Evolutionary conservation across 1,284 basidiomycete genomes (phyloP), one percentile per base, ranked within the genome.

Genomic region (Pseudozyma tsukubaensis): DNA sequence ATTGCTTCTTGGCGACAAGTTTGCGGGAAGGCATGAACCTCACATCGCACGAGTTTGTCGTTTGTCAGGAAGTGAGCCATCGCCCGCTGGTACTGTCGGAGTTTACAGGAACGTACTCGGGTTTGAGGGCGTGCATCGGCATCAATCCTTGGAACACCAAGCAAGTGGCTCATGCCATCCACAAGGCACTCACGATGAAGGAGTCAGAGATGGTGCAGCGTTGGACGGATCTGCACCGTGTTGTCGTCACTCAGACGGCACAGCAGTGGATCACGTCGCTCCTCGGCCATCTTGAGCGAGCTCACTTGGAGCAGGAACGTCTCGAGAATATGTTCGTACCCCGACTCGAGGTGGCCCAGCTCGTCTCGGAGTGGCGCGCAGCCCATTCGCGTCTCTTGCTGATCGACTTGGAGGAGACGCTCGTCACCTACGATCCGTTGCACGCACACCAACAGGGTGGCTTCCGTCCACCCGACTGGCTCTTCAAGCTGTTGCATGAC

Each of bases 1-100:
- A 94, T 84, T 92, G 91, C n/a, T 94, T 94, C 85, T 86, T 94
- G 76, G 91, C 93, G 32, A 92, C 92, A 2, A 91, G 90, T 82
- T 85, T 94, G 80, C 87, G 93, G 8, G 93, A 94, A 84, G 93
- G 93, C 0, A 94, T 94, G 93, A 92, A 92, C 34, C 85, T 93
- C 57, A 87, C 91, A 42, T 90, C 91, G 9, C 92, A 93, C 81
- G 93, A 94, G 83, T 94, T 90, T 82, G 92, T 94, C 13, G 91
- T 92, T 82, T 85, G 81, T 50, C 83, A 82, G 61, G 81, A 81
- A 53, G 89, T 88, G 59, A 86, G 86, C 59, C 88, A 90, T 66
- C 87, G 91, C 32, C 92, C 92, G 0, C 86, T 94, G 37, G 90
- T 94, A 69, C 85, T 94, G 55, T 72, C 57, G 14, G 80, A 92